Evolutionary conservation across 495 filamentous ascomycete species (phyloP).

Genomic region (Talaromyces nanjingensis): DNA sequence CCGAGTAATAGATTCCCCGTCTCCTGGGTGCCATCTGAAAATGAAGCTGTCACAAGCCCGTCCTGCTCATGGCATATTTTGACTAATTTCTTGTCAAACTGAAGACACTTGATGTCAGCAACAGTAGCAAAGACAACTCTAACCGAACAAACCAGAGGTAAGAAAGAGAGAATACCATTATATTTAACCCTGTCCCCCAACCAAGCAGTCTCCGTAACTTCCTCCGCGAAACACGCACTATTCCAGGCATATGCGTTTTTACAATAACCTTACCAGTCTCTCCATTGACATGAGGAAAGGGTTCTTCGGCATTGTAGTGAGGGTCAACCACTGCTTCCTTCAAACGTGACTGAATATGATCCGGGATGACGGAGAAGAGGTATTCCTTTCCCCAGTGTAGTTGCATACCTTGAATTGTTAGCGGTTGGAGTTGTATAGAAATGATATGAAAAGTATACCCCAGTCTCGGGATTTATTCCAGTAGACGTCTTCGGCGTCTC

Average conservation of each 20-base stretch:
- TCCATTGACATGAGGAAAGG: conserved; percentile 4
- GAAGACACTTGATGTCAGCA: not conserved
- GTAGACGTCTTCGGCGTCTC: not conserved
- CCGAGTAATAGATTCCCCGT: conserved; percentile 17
- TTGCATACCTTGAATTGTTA: not conserved
- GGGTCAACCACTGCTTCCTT: not conserved
- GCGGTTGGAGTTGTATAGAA: not conserved
- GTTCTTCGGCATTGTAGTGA: not conserved
- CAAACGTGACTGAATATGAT: not conserved
- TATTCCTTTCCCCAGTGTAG: not conserved
- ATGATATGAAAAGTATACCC: not conserved
- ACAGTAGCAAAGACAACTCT: not conserved
- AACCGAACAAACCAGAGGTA: no score
- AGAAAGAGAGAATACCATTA: not conserved
- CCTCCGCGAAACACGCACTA: not conserved
- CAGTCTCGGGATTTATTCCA: not conserved
- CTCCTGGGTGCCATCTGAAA: not conserved
- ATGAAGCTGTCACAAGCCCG: not conserved
- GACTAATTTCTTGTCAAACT: conserved; percentile 1
- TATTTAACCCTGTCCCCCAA: not conserved
- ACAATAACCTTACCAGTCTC: not conserved
- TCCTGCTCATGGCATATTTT: not conserved
- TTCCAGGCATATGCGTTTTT: not conserved
- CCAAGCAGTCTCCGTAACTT: not conserved
- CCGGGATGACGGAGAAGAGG: not conserved